phyloP scores from a whole-genome alignment of 352 stramenopile genomes.

The Globisporangium yorkense region DNA sequence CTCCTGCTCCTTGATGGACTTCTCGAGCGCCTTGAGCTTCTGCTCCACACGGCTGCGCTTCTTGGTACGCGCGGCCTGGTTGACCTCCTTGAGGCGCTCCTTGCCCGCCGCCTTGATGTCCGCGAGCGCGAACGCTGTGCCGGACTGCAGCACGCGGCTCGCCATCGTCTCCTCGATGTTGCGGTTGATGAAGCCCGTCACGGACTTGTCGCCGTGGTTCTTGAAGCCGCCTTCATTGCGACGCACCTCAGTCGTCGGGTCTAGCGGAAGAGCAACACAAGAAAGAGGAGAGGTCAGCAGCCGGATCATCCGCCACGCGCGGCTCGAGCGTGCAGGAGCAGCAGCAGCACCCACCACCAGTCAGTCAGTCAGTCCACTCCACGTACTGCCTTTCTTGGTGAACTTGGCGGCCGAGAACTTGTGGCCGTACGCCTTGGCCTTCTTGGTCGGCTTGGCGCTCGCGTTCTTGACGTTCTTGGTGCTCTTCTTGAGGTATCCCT shows the following conservation, averaged over 20 bases:
- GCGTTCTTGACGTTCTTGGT: constrained; percentile 74
- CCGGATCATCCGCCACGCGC: not conserved
- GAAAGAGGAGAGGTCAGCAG: not conserved
- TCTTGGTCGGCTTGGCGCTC: constrained; percentile 62
- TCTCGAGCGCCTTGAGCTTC: constrained; percentile 72
- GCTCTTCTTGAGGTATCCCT: constrained; percentile 72
- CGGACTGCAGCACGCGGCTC: constrained; percentile 69
- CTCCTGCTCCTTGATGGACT: constrained; percentile 74
- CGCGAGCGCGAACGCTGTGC: constrained; percentile 43
- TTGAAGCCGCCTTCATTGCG: constrained; percentile 70
- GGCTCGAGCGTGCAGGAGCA: not conserved
- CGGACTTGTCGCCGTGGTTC: constrained; percentile 62
- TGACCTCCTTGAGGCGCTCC: constrained; percentile 83
- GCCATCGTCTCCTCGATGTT: constrained; percentile 88
- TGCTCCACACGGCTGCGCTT: constrained; percentile 84
- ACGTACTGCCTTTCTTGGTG: constrained; percentile 86
- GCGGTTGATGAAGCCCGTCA: constrained; percentile 82
- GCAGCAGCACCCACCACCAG: not conserved
- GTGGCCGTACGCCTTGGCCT: constrained; percentile 64
- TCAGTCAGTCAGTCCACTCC: not conserved
- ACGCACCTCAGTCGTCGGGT: constrained; percentile 78
- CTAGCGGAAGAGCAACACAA: constrained; percentile 17
- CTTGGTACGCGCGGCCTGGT: constrained; percentile 72
- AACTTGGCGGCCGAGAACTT: constrained; percentile 82
- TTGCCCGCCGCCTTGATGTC: constrained; percentile 74